Base-by-base conservation (phyloP, 108 stramenopile species). In the Skeletonema marinoi region DNA sequence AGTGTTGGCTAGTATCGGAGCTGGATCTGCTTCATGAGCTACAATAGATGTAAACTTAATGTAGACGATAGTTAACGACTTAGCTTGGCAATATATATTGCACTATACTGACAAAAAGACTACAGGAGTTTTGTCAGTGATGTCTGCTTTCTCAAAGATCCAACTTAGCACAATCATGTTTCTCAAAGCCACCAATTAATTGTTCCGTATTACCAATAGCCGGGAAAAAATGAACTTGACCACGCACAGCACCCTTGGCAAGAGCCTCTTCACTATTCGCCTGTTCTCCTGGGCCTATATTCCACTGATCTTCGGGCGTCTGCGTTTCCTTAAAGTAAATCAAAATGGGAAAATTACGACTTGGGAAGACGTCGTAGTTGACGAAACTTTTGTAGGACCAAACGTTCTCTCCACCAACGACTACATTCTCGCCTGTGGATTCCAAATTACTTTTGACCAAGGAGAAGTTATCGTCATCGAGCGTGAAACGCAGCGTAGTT, bases 271-370 rank as follows among this genome's bases (percentile, higher is more conserved):
- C 51, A 72, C 73, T 75, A 46, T 82, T 82, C 5, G 81, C 81
- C 59, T 74, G 38, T 32, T 72, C 71, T 21, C 85, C 85, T 54
- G 85, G 85, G 12, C 76, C 85, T 7, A 70, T 66, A 46, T 77
- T 73, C 85, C 85, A 78, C 35, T 50, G 35, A 21, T 83, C 82
- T 64, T 85, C 84, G 16, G 89, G 88, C 42, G 91, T 92, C 78
- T 90, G 89, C 36, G 75, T 87, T 75, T 92, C 91, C 69, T 88
- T 90, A 74, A 92, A 92, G 70, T 92, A 92, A 41, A 92, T 71
- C 32, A 92, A 79, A 68, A 92, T 86, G 44, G 91, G 91, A 50
- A 88, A 81, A 5, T 86, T 63, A 42, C 71, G 80, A 65, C 62
- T 85, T 7, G 90, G 82, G 30, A 46, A 46, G 87, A 83, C 50